These are phyloP conservation scores for Pholiota microspora DNA, from an alignment of 768 basidiomycete genomes.

Conservation along the genomic window DNA sequence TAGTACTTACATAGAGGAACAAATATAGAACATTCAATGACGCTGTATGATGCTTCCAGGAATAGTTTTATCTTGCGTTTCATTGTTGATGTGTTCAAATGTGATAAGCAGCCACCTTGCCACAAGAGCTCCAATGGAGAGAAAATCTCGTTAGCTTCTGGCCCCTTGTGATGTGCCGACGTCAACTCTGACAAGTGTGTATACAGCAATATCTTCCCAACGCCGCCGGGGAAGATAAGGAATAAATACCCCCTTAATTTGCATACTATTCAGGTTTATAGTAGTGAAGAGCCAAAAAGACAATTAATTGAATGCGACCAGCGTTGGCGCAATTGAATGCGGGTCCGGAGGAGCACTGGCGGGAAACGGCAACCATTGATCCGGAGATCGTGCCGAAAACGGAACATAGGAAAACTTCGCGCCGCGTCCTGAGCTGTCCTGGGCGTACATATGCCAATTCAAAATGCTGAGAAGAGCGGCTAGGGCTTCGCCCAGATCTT, in stretches of 20 bases:
- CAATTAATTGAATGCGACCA: background rate
- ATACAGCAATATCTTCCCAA: background rate
- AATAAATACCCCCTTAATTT: background rate
- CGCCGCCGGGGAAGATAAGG: background rate
- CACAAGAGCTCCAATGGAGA: slow-evolving; percentile 2
- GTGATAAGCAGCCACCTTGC: background rate
- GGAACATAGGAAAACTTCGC: slow-evolving; percentile 5
- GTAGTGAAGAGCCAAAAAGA: background rate
- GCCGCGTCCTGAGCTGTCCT: background rate
- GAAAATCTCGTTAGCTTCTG: background rate
- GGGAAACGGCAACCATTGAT: background rate
- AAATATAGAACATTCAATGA: no score
- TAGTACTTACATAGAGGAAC: no score
- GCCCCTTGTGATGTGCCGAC: background rate
- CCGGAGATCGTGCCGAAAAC: slow-evolving; percentile 6
- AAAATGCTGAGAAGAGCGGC: background rate
- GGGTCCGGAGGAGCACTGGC: background rate
- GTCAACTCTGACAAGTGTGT: background rate
- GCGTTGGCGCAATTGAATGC: background rate
- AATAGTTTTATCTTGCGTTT: background rate
- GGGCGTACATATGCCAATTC: background rate
- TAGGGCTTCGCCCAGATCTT: slow-evolving; percentile 3
- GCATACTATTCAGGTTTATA: background rate
- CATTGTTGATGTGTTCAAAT: no score
- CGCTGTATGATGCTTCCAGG: background rate